phyloP scores from a whole-genome alignment of 176 grass and related monocot genomes.

The Oryza officinalis region DNA sequence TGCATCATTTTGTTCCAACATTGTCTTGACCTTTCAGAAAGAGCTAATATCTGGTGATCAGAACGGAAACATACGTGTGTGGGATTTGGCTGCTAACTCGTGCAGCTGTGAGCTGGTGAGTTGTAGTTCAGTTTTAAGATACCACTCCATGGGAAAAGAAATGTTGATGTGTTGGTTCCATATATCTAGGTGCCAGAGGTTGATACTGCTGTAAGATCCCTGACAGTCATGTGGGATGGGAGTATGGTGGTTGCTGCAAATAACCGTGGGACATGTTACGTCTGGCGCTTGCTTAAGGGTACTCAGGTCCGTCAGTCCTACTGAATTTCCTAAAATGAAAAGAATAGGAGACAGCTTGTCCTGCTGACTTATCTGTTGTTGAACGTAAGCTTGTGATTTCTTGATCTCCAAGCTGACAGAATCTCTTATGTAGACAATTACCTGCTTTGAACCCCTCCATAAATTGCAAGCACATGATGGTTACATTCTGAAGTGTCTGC shows the following conservation, averaged over 20 bases:
- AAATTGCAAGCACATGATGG: constrained; percentile 91
- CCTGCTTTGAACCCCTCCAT: constrained; percentile 71
- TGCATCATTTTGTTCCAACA: background rate
- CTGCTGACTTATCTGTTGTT: background rate
- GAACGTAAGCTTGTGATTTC: background rate
- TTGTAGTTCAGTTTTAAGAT: constrained; percentile 15
- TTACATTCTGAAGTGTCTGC: constrained; percentile 89
- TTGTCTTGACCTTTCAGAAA: constrained; percentile 58
- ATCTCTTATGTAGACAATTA: constrained; percentile 59
- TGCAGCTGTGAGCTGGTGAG: constrained; percentile 97
- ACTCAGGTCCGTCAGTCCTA: constrained; percentile 47
- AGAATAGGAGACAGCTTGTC: background rate
- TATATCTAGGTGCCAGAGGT: constrained; percentile 76
- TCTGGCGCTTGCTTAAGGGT: constrained; percentile 80
- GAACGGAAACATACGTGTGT: constrained; percentile 97
- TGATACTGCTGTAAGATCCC: constrained; percentile 92
- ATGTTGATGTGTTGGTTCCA: constrained; percentile 22
- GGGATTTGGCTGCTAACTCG: constrained; percentile 95
- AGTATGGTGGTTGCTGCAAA: constrained; percentile 98
- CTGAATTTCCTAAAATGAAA: background rate
- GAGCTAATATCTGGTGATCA: constrained; percentile 98
- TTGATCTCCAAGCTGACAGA: constrained; percentile 21
- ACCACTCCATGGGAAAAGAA: background rate
- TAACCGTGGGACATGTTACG: constrained; percentile 92
- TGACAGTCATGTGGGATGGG: constrained; percentile 93